A percentile compares a stretch with the other conserved stretches of the same genome.
Evolutionary conservation across 2,329 filamentous ascomycete species (phyloP).

Genomic region (Aspergillus chevalieri): DNA sequence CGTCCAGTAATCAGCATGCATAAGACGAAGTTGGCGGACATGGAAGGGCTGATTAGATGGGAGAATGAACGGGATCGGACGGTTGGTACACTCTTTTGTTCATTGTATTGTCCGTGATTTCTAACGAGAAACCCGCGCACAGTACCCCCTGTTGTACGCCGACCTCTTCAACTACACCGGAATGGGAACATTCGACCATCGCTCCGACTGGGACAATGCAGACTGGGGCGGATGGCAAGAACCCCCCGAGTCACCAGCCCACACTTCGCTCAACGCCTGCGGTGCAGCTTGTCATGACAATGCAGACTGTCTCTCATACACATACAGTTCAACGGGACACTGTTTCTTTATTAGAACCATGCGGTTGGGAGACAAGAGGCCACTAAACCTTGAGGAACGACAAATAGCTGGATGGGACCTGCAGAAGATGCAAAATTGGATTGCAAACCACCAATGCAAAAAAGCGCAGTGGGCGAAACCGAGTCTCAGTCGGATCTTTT

Average conservation of each 20-base stretch:
- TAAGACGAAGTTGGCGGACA: conserved; percentile 44
- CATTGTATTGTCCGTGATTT: background rate
- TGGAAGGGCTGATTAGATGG: conserved; percentile 47
- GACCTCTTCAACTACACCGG: conserved; percentile 27
- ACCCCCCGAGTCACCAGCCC: conserved; percentile 19
- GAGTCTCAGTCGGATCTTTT: conserved; percentile 21
- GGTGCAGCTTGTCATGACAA: conserved; percentile 17
- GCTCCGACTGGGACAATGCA: conserved; percentile 30
- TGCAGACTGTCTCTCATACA: conserved; percentile 20
- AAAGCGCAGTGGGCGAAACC: conserved; percentile 22
- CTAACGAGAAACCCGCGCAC: background rate
- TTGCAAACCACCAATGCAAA: conserved; percentile 13
- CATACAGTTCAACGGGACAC: conserved; percentile 14
- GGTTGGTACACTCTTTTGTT: conserved; percentile 10
- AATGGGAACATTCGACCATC: conserved; percentile 13
- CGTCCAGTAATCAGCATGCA: conserved; percentile 48
- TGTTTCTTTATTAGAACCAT: conserved; percentile 20
- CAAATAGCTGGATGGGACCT: conserved; percentile 24
- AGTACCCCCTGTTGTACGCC: conserved; percentile 19
- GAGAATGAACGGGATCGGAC: conserved; percentile 15
- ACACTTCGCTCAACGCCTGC: conserved; percentile 26
- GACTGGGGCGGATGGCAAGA: conserved; percentile 27
- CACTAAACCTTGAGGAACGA: conserved; percentile 4
- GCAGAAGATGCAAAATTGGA: conserved; percentile 19
- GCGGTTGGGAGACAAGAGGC: conserved; percentile 16